Conservation (phyloP, 1,284 basidiomycete species). For the Pisolithus thermaeus region DNA sequence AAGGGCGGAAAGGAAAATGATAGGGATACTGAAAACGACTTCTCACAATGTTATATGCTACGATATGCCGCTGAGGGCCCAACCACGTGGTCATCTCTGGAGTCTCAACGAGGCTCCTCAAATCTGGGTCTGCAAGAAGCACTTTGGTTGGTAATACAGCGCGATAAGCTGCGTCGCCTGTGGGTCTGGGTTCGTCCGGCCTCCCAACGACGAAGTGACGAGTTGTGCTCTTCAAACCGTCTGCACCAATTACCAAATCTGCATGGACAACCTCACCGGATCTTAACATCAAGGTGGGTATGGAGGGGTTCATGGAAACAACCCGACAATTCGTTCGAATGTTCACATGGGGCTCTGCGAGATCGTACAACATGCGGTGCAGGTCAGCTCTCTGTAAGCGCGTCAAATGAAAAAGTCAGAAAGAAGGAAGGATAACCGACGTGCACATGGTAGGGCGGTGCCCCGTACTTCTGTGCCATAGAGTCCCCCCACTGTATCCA, state of each 20-base stretch:
- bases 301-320: too few species aligned
- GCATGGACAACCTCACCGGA: too few species aligned
- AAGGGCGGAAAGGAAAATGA: too few species aligned
- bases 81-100: too few species aligned
- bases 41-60: conserved; percentile 31
- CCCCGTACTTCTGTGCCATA: conserved; percentile 38
- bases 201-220: conserved; percentile 39
- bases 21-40: not conserved
- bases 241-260: too few species aligned
- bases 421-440: conserved; percentile 18
- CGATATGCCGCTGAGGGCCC: conserved; percentile 1
- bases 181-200: conserved; percentile 31
- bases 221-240: conserved; percentile 1
- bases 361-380: too few species aligned
- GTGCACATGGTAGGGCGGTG: conserved; percentile 52
- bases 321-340: too few species aligned
- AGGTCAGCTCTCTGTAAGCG: conserved; percentile 40
- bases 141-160: conserved; percentile 30
- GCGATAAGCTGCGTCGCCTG: conserved; percentile 37
- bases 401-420: not conserved
- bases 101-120: conserved; percentile 18
- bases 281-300: too few species aligned
- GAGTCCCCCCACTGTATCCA: conserved; percentile 38
- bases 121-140: conserved; percentile 31
- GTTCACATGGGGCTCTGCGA: too few species aligned